Percentiles rank a stretch among this genome's conserved stretches.
Conservation (phyloP, 1,139 yeast species). For the Pichia sp. region DNA sequence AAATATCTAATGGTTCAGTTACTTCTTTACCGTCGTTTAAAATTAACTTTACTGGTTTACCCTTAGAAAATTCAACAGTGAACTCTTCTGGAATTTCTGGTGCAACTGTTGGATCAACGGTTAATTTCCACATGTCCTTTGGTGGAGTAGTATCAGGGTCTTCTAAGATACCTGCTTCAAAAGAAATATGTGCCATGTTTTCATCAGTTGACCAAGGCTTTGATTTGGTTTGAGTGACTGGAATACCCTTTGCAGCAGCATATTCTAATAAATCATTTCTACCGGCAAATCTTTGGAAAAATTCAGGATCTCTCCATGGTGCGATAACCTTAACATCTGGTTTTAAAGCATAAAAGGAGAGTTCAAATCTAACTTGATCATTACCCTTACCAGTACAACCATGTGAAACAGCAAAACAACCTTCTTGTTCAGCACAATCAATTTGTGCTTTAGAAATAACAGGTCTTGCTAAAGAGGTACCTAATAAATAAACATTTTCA, state of each 20-base stretch:
- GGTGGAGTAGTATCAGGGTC: constrained; percentile 99
- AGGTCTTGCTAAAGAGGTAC: constrained; percentile 97
- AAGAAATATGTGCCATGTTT: constrained; percentile 96
- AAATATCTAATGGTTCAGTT: constrained; percentile 85
- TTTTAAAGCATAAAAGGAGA: constrained; percentile 92
- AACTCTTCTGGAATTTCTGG: constrained; percentile 90
- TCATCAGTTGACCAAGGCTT: constrained; percentile 99
- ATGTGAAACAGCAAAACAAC: constrained; percentile 97
- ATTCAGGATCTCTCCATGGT: constrained; percentile 97
- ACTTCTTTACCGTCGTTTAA: constrained; percentile 57
- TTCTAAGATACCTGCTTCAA: constrained; percentile 97
- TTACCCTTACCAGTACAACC: constrained; percentile 99
- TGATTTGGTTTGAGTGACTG: constrained; percentile 94
- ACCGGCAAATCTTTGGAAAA: constrained; percentile 94
- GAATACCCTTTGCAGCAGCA: constrained; percentile 85
- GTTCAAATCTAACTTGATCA: constrained; percentile 97
- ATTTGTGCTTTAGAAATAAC: constrained; percentile 98
- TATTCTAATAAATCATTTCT: constrained; percentile 92
- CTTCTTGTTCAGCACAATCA: constrained; percentile 91
- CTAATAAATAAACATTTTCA: constrained; percentile 92
- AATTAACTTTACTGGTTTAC: constrained; percentile 77
- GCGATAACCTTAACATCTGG: constrained; percentile 97
- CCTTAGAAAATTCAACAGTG: constrained; percentile 74
- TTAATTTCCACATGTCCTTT: constrained; percentile 99
- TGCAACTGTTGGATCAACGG: constrained; percentile 92